A percentile compares a stretch with the other conserved stretches of the same genome.
These are phyloP conservation scores for Tolypocladium tropicale DNA, from an alignment of 2,329 filamentous ascomycete species.

Conservation along the genomic window DNA sequence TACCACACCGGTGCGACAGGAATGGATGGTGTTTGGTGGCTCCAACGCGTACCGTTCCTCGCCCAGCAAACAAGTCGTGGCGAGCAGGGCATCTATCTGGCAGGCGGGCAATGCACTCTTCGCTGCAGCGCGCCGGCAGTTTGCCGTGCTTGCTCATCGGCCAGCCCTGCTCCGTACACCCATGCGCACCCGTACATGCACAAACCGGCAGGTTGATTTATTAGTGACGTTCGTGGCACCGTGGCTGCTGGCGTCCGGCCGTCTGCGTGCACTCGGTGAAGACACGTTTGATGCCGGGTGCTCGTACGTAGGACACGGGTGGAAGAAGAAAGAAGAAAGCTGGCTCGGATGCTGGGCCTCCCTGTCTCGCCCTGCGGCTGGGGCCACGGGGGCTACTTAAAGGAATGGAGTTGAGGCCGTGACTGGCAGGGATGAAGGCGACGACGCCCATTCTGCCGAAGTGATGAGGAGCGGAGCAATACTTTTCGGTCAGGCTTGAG, in stretches of 20 bases:
- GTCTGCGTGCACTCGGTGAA: not conserved
- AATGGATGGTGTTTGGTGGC: not conserved
- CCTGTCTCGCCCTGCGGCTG: not conserved
- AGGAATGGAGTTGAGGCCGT: conserved; percentile 1
- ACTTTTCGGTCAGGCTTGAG: not conserved
- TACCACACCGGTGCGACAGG: not conserved
- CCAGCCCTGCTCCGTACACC: too few species aligned
- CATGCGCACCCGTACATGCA: not conserved
- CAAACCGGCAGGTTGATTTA: too few species aligned
- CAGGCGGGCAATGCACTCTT: not conserved
- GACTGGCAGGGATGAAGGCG: not conserved
- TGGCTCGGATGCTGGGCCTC: not conserved
- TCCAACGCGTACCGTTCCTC: not conserved
- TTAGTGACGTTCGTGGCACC: not conserved
- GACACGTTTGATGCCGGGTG: not conserved
- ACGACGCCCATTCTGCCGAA: not conserved
- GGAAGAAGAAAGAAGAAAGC: not conserved
- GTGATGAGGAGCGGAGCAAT: not conserved
- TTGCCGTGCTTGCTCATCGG: not conserved
- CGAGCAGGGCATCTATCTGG: not conserved
- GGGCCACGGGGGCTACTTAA: not conserved
- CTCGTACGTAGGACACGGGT: not conserved
- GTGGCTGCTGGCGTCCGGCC: not conserved
- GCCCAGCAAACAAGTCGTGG: not conserved
- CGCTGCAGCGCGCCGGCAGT: not conserved